Conservation (phyloP, 495 filamentous ascomycete species). For the Penicillium nucicola region DNA sequence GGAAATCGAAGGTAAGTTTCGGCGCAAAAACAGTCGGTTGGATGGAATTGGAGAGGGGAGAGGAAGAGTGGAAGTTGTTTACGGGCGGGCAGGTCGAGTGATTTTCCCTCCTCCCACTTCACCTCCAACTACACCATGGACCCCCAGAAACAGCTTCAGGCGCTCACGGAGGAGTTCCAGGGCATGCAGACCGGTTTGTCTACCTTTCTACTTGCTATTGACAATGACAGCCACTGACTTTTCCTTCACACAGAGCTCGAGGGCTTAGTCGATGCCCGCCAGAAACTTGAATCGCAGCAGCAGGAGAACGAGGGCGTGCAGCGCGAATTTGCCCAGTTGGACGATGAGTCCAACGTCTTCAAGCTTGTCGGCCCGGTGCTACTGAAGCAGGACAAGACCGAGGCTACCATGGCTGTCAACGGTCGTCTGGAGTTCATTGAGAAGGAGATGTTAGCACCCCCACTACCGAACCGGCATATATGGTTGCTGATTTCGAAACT, state of each 20-base stretch:
- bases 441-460: conserved; percentile 76
- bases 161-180: conserved; percentile 82
- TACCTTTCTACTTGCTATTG: not conserved
- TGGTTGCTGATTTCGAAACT: conserved; percentile 6
- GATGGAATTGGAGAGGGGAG: conserved; percentile 18
- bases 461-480: not conserved
- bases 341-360: conserved; percentile 83
- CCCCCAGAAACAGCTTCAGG: conserved; percentile 66
- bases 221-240: conserved; percentile 9
- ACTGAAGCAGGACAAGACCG: conserved; percentile 86
- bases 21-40: conserved; percentile 5
- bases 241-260: conserved; percentile 62
- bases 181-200: conserved; percentile 73
- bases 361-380: conserved; percentile 92
- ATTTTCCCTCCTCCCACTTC: conserved; percentile 25
- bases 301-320: conserved; percentile 90
- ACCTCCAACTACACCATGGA: conserved; percentile 44
- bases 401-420: conserved; percentile 86
- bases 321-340: conserved; percentile 81
- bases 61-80: conserved; percentile 20
- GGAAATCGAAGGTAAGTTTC: conserved; percentile 3
- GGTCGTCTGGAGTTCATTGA: conserved; percentile 87
- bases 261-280: conserved; percentile 70
- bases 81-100: conserved; percentile 26
- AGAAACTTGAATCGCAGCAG: conserved; percentile 90